phyloP scores from a whole-genome alignment of 768 basidiomycete genomes.

The Polyporus arcularius region DNA sequence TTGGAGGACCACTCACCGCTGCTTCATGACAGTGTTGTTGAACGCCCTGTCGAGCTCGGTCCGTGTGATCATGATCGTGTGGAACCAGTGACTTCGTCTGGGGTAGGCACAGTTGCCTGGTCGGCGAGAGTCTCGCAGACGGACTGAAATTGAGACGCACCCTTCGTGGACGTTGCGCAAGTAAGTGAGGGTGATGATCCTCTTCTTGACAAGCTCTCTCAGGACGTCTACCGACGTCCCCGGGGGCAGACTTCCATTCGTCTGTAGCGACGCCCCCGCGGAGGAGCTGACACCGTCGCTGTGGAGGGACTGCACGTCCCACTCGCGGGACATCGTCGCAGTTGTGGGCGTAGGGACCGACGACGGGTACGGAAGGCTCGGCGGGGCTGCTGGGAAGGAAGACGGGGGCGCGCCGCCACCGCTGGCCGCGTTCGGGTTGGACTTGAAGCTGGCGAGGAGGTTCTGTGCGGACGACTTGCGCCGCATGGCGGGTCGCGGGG shows the following conservation, averaged over 20 bases:
- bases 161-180: constrained; percentile 86
- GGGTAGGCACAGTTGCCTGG: constrained; percentile 3
- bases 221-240: constrained; percentile 79
- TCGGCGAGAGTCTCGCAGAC: neutral
- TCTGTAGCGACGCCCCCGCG: constrained; percentile 5
- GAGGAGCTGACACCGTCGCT: constrained; percentile 38
- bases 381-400: constrained; percentile 14
- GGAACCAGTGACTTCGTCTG: constrained; percentile 86
- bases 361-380: constrained; percentile 14
- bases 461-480: constrained; percentile 88
- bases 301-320: constrained; percentile 71
- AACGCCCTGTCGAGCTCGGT: constrained; percentile 76
- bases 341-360: constrained; percentile 27
- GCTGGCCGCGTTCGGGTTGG: constrained; percentile 7
- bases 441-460: constrained; percentile 75
- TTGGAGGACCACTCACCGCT: constrained; percentile 50
- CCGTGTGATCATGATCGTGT: constrained; percentile 79
- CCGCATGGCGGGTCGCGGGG: constrained; percentile 59
- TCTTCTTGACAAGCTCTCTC: constrained; percentile 78
- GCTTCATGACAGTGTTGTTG: constrained; percentile 74
- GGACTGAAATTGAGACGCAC: constrained; percentile 42
- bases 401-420: constrained; percentile 18
- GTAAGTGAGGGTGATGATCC: constrained; percentile 84
- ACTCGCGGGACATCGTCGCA: constrained; percentile 52
- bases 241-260: constrained; percentile 36